Evolutionary conservation across 345 rosid genomes (phyloP).

Genomic region (Lumnitzera littorea): DNA sequence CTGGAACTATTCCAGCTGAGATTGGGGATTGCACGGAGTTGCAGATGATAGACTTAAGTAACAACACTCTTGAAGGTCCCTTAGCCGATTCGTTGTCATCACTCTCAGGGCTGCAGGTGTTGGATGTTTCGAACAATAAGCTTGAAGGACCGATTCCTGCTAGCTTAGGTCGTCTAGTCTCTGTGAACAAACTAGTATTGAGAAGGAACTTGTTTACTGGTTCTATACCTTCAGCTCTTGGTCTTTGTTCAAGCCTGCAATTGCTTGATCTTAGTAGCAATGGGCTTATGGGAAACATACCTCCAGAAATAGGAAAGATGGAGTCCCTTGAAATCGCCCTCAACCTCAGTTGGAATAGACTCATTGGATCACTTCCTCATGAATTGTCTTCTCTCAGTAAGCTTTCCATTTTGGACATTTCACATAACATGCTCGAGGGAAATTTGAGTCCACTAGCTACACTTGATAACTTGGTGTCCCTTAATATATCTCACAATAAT

Average conservation of each 20-base stretch:
- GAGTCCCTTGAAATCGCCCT: conserved; percentile 84
- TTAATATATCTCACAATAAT: conserved; percentile 74
- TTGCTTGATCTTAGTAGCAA: conserved; percentile 88
- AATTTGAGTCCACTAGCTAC: conserved; percentile 43
- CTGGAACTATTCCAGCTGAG: conserved; percentile 64
- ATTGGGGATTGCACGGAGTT: conserved; percentile 60
- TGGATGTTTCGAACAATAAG: conserved; percentile 62
- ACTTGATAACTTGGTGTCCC: conserved; percentile 73
- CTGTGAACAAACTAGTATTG: conserved; percentile 61
- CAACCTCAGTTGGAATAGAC: conserved; percentile 74
- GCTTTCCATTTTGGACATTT: conserved; percentile 79
- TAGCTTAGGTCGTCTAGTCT: conserved; percentile 63
- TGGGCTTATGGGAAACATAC: conserved; percentile 60
- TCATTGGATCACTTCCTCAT: conserved; percentile 68
- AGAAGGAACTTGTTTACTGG: conserved; percentile 67
- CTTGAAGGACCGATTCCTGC: conserved; percentile 54
- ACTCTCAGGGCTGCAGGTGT: conserved; percentile 61
- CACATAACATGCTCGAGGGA: conserved; percentile 76
- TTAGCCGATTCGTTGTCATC: conserved; percentile 55
- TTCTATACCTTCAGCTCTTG: conserved; percentile 56
- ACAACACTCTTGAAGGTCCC: conserved; percentile 60
- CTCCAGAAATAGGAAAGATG: conserved; percentile 56
- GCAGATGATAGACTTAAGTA: conserved; percentile 82
- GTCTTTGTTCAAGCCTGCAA: conserved; percentile 72
- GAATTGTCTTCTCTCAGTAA: conserved; percentile 63